These are phyloP conservation scores for Chrysoporthe puriensis DNA, from an alignment of 2,329 filamentous ascomycete genomes.

Conservation along the genomic window DNA sequence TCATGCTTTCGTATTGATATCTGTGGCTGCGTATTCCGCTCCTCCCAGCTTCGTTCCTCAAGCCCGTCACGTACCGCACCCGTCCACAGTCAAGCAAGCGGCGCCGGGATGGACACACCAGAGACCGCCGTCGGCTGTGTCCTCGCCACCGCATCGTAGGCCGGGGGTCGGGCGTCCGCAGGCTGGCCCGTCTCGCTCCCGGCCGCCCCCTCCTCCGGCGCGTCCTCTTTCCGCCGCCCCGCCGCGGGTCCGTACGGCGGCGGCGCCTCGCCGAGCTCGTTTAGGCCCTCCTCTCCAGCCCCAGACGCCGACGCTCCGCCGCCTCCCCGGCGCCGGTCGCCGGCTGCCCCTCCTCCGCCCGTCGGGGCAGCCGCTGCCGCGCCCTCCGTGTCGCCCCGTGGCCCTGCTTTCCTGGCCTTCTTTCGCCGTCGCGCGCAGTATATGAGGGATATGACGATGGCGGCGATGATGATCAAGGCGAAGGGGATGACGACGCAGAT, in stretches of 20 bases:
- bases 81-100: background rate
- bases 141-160: constrained; percentile 12
- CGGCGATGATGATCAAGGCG: constrained; percentile 12
- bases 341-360: background rate
- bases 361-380: background rate
- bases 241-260: constrained; percentile 31
- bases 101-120: background rate
- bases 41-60: background rate
- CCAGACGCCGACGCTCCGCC: background rate
- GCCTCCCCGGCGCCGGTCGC: background rate
- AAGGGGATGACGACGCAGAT: constrained; percentile 28
- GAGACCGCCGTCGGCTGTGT: constrained; percentile 3
- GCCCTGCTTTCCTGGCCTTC: background rate
- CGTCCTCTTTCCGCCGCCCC: constrained; percentile 13
- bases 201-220: background rate
- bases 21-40: background rate
- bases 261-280: constrained; percentile 35
- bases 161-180: constrained; percentile 6
- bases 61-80: background rate
- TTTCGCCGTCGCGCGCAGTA: constrained; percentile 4
- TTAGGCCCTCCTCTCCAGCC: constrained; percentile 33
- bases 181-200: background rate
- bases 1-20: background rate
- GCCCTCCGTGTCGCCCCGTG: background rate
- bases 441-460: background rate